phyloP scores from a whole-genome alignment of 768 basidiomycete genomes.

The Tulasnella sp. region DNA sequence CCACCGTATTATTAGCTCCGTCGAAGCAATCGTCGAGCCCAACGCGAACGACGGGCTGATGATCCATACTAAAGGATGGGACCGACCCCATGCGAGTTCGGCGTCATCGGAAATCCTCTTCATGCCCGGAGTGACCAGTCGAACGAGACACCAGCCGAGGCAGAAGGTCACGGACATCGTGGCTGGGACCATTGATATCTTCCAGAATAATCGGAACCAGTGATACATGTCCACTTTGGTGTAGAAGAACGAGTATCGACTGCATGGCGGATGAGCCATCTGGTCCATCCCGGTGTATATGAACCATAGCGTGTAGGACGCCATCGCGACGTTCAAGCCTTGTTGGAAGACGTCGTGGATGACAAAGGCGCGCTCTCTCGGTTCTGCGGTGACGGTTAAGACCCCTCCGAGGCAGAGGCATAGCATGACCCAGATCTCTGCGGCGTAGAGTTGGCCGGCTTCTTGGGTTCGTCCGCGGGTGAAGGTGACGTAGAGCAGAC shows the following conservation, averaged over 20 bases:
- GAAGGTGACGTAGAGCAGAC: slow-evolving; percentile 2
- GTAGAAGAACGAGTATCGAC: neutral
- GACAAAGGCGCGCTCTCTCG: neutral
- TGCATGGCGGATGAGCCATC: neutral
- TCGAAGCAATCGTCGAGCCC: neutral
- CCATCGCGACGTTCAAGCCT: neutral
- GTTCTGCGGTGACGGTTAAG: neutral
- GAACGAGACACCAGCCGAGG: neutral
- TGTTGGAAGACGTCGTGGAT: slow-evolving; percentile 11
- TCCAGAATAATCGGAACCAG: slow-evolving; percentile 1
- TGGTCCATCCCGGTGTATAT: neutral
- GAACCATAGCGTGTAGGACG: slow-evolving; percentile 11
- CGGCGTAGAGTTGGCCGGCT: slow-evolving; percentile 8
- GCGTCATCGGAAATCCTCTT: neutral
- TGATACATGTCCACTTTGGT: slow-evolving; percentile 8
- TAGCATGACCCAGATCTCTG: slow-evolving; percentile 8
- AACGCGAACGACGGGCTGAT: neutral
- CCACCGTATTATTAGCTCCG: neutral
- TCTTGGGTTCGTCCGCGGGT: neutral
- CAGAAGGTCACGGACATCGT: neutral
- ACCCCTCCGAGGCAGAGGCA: slow-evolving; percentile 20
- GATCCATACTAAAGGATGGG: neutral
- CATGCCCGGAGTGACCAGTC: neutral
- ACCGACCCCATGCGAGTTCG: neutral
- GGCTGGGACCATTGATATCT: neutral